Evolutionary conservation across 169 alveolate genomes (phyloP).

Genomic region (Eimeria tenella): DNA sequence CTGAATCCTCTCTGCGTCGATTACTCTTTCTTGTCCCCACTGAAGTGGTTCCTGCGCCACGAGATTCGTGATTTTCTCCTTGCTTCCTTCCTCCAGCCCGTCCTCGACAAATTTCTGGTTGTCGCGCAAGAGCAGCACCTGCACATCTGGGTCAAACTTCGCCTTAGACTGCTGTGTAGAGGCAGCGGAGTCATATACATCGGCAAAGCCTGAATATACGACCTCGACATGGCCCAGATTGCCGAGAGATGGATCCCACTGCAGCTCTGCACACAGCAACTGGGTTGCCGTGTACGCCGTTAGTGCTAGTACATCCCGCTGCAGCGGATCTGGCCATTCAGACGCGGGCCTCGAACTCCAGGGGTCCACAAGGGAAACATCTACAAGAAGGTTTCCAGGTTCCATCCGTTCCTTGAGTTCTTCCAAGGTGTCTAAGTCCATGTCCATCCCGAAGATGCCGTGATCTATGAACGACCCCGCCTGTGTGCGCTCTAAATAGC

Average conservation of each 20-base stretch:
- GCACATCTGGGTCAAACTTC: conserved; percentile 72
- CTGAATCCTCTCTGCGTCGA: conserved; percentile 48
- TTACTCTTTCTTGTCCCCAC: conserved; percentile 44
- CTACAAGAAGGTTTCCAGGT: conserved; percentile 66
- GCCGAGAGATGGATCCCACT: conserved; percentile 78
- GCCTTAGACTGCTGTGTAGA: conserved; percentile 35
- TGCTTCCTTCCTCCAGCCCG: conserved; percentile 74
- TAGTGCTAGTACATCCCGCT: conserved; percentile 63
- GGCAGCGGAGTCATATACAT: conserved; percentile 54
- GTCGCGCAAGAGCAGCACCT: conserved; percentile 64
- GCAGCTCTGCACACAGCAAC: conserved; percentile 77
- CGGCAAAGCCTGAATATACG: conserved; percentile 75
- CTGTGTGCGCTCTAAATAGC: conserved; percentile 58
- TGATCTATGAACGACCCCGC: conserved; percentile 45
- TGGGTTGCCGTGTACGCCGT: conserved; percentile 77
- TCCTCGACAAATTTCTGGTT: conserved; percentile 44
- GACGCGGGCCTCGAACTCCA: conserved; percentile 62
- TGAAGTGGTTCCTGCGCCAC: conserved; percentile 77
- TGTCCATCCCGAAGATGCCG: conserved; percentile 75
- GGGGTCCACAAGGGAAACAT: conserved; percentile 72
- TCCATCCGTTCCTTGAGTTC: conserved; percentile 66
- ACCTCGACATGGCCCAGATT: conserved; percentile 69
- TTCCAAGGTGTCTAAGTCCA: conserved; percentile 67
- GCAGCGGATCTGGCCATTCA: conserved; percentile 73
- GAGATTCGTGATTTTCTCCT: conserved; percentile 30